Evolutionary conservation across 768 basidiomycete species (phyloP), one percentile per base, ranked within the genome.

Genomic region (Xerocomellus dryophilus): DNA sequence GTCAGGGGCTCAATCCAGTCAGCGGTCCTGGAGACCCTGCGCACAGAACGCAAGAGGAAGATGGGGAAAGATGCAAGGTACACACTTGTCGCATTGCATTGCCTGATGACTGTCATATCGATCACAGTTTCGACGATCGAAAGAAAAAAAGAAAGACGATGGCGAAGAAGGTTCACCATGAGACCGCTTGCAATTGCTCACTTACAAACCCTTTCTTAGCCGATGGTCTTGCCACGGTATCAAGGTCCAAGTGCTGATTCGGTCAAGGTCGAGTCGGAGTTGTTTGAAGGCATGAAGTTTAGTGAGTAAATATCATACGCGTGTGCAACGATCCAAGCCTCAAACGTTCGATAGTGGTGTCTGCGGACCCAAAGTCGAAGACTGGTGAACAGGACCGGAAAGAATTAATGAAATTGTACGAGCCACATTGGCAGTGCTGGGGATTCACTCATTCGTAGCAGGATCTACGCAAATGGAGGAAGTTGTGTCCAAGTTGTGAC

Each of bases 271-370:
- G 77, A 85, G 60, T 81, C 81, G 6, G 72, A 83, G 25, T 66
- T 97, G 17, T 92, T 98, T 61, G 73, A 81, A 14, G 88, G 80
- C 23, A 77, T 86, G 72, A 88, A 78, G 49, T 96, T 98, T 65
- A 84, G 95, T 95, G 48, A 64, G 88, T 75, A 29, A 8, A 38
- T 8, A 23, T 4, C 14, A 35, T 17, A 7, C 40, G 6, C 4
- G 36, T 17, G 17, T 18, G 53, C 23, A 36, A 18, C 14, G 32
- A 11, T 39, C 2, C 10, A n/a, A 11, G 32, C 27, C 20, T 56
- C 31, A 61, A 31, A 17, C 11, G 20, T 34, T 31, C 14, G 5
- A 35, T 51, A 92, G 90, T 89, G 67, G 85, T 92, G 5, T 78
- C 84, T 57, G 82, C 87, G 4, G 86, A 91, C 66, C 86, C 88